Conservation (phyloP, 345 rosid species). For the Crucihimalaya himalaica region DNA sequence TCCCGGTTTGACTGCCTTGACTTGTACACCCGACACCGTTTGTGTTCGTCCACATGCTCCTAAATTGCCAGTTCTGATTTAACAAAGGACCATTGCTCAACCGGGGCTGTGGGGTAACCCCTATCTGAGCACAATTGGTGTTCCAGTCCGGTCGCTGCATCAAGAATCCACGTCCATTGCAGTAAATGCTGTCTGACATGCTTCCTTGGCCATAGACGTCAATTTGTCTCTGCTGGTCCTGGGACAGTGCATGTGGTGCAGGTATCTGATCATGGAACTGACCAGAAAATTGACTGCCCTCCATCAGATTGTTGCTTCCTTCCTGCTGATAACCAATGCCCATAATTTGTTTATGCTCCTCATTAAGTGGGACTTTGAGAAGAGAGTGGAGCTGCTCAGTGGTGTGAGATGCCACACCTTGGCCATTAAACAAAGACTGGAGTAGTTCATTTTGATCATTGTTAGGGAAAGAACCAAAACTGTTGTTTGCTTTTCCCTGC, state of each 20-base stretch:
- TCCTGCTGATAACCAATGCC: conserved; percentile 59
- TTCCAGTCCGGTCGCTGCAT: conserved; percentile 73
- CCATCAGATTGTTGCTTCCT: conserved; percentile 52
- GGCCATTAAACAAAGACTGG: conserved; percentile 76
- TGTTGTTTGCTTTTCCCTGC: conserved; percentile 52
- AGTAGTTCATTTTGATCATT: conserved; percentile 76
- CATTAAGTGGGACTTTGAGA: conserved; percentile 59
- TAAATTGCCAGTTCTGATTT: conserved; percentile 74
- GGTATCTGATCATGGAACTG: conserved; percentile 63
- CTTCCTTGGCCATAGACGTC: conserved; percentile 60
- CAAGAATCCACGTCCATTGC: conserved; percentile 59
- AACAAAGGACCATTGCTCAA: conserved; percentile 50
- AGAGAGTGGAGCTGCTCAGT: conserved; percentile 80
- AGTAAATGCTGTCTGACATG: conserved; percentile 49
- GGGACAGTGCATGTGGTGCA: conserved; percentile 51
- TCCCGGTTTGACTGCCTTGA: conserved; percentile 47
- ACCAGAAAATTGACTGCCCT: conserved; percentile 52
- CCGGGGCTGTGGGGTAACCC: conserved; percentile 53
- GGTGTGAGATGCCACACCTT: conserved; percentile 50
- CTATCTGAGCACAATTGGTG: conserved; percentile 48
- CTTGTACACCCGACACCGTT: conserved; percentile 49
- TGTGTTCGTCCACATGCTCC: conserved; percentile 61
- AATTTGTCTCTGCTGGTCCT: conserved; percentile 56
- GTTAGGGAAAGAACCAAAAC: conserved; percentile 57
- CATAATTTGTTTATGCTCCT: conserved; percentile 55